Evolutionary conservation across 2,329 filamentous ascomycete species (phyloP).

Genomic region (Xylariaceae sp.): DNA sequence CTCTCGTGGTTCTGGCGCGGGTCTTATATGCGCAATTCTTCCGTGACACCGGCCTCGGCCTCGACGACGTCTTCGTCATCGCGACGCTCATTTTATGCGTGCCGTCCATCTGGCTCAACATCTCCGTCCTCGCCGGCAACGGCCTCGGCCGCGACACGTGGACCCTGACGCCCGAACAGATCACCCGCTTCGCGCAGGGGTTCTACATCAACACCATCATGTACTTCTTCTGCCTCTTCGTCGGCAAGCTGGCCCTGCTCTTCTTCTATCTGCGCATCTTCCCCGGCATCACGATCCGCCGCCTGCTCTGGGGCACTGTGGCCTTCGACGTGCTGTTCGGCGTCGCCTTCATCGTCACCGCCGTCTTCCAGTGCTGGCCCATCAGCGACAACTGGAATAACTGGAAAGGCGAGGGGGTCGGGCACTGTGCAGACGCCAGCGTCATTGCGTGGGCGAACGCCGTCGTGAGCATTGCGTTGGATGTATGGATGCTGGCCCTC

Average conservation of each 20-base stretch:
- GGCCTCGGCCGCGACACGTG: slow-evolving; percentile 23
- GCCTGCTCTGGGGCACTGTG: slow-evolving; percentile 9
- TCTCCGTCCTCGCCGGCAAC: slow-evolving; percentile 7
- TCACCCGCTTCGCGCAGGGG: slow-evolving; percentile 16
- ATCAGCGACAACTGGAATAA: slow-evolving; percentile 29
- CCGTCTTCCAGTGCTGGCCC: slow-evolving; percentile 26
- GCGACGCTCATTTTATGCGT: slow-evolving; percentile 8
- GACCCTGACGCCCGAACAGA: slow-evolving; percentile 17
- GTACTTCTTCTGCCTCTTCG: slow-evolving; percentile 17
- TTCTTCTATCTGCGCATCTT: slow-evolving; percentile 32
- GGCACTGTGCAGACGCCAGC: slow-evolving; percentile 23
- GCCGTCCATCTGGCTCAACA: slow-evolving; percentile 12
- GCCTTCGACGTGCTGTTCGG: slow-evolving; percentile 19
- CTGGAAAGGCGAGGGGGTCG: slow-evolving; percentile 27
- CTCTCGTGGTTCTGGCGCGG: slow-evolving; percentile 7
- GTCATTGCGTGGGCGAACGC: slow-evolving; percentile 30
- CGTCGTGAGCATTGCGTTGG: slow-evolving; percentile 32
- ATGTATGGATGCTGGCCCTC: slow-evolving; percentile 33
- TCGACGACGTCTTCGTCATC: slow-evolving; percentile 12
- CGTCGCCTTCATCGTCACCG: slow-evolving; percentile 16
- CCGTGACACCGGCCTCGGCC: slow-evolving; percentile 8
- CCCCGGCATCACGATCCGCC: slow-evolving; percentile 13
- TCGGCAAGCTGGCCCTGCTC: slow-evolving; percentile 30
- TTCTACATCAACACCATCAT: slow-evolving; percentile 18
- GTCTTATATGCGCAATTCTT: slow-evolving; percentile 9